Percentiles rank a stretch among this genome's conserved stretches.
Conservation (phyloP, 306 rosid species). For the Elaeagnus macrophylla region DNA sequence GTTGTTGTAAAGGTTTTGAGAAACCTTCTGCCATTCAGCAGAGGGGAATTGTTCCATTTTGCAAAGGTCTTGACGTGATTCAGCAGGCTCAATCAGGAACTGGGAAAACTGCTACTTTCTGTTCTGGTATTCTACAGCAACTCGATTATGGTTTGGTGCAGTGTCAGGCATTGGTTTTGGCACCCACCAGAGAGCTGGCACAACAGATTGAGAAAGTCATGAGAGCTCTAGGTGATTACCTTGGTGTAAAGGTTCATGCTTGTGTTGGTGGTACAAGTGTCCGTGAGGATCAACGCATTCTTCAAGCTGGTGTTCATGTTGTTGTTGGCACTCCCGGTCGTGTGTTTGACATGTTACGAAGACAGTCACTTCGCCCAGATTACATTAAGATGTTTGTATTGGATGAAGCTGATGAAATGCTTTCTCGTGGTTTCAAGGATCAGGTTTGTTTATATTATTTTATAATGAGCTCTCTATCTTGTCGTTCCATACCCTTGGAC, state of each 20-base stretch:
- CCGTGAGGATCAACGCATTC: slow-evolving; percentile 96
- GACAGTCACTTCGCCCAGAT: slow-evolving; percentile 92
- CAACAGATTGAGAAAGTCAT: slow-evolving; percentile 97
- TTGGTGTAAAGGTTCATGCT: slow-evolving; percentile 96
- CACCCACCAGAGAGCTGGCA: slow-evolving; percentile 91
- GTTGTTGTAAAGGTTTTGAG: slow-evolving; percentile 61
- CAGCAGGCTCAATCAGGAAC: slow-evolving; percentile 99
- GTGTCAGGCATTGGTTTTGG: slow-evolving; percentile 92
- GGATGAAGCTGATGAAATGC: slow-evolving; percentile 99
- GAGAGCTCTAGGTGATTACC: slow-evolving; percentile 97
- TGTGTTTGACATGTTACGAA: slow-evolving; percentile 86
- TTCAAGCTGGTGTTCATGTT: slow-evolving; percentile 93
- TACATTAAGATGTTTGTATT: slow-evolving; percentile 77
- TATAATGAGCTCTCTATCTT: neutral
- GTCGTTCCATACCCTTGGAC: too few relatives aligned
- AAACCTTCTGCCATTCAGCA: slow-evolving; percentile 99
- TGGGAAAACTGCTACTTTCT: slow-evolving; percentile 96
- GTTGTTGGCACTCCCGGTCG: slow-evolving; percentile 97
- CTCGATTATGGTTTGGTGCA: slow-evolving; percentile 85
- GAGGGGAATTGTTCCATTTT: slow-evolving; percentile 96
- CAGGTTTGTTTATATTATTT: slow-evolving; percentile 53
- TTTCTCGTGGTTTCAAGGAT: slow-evolving; percentile 95
- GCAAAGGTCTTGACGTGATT: slow-evolving; percentile 94
- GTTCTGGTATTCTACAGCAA: slow-evolving; percentile 93
- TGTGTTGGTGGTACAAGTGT: slow-evolving; percentile 96